Evolutionary conservation across 1,284 basidiomycete genomes (phyloP), one percentile per base, ranked within the genome.

Genomic region (Cryptococcus deneoformans): DNA sequence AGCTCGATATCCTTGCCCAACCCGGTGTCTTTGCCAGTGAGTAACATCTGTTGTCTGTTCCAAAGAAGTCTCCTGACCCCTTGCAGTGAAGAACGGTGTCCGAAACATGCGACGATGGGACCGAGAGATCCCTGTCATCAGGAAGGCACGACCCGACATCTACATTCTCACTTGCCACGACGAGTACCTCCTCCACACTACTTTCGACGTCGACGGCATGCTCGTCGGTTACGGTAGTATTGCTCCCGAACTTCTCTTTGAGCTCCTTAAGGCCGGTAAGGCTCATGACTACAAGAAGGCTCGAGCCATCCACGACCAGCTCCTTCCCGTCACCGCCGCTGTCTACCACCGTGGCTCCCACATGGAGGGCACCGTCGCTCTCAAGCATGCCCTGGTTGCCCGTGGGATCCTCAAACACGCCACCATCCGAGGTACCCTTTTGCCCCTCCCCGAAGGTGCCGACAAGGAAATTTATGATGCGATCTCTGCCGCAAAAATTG

Each of bases 341-440:
- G 58, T 63, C 39, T 63, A 63, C 58, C 61, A 63, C 46, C 44
- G 61, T 53, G 54, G 54, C 8, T 63, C 61, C 3, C 58, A 63
- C 50, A 63, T 63, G 61, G 61, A 63, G 45, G 61, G 61, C 2
- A 63, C 61, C 14, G 55, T 63, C 38, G 61, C 61, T 38, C 61
- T 63, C 39, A 63, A 63, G 44, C 58, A 60, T 37, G 58, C 52
- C 35, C 39, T 63, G 1, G 50, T 63, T 24, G 55, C 61, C 40
- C 54, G 61, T 20, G 61, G 58, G 16, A 54, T 63, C 36, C 50
- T 63, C 9, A 35, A 52, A 9, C 61, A 63, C 46, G 58, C 61
- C 10, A 52, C 52, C 5, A 49, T 63, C 52, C 48, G 61, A 35
- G 53, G 53, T 20, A 54, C 61, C 9, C 50, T 63, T 11, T 46